phyloP scores from a whole-genome alignment of 1,284 basidiomycete genomes.

The Cryptococcus hybrid region DNA sequence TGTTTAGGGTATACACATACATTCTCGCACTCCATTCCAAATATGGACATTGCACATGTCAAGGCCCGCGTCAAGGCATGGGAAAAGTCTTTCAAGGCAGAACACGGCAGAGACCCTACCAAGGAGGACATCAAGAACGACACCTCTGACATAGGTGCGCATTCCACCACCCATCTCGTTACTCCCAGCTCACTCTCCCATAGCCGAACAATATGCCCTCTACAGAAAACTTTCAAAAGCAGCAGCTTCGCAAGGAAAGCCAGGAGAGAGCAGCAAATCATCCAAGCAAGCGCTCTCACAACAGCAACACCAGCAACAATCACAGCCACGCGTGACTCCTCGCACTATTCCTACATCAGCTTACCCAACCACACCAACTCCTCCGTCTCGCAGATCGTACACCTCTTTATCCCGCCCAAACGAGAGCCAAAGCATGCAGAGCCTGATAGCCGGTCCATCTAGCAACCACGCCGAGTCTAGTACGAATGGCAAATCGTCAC shows the following conservation, averaged over 20 bases:
- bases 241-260: conserved; percentile 6
- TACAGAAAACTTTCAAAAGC: conserved; percentile 73
- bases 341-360: conserved; percentile 14
- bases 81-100: conserved; percentile 69
- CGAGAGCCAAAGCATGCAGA: too few species aligned
- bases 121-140: conserved; percentile 73
- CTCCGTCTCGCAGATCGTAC: conserved; percentile 18
- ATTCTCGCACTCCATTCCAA: not conserved
- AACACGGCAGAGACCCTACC: conserved; percentile 63
- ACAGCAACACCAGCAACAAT: not conserved
- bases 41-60: conserved; percentile 52
- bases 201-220: conserved; percentile 75
- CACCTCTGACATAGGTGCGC: conserved; percentile 63
- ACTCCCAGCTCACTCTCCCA: conserved; percentile 52
- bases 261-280: conserved; percentile 2
- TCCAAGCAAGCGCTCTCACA: not conserved
- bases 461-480: too few species aligned
- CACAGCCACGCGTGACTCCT: conserved; percentile 18
- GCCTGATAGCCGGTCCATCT: too few species aligned
- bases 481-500: too few species aligned
- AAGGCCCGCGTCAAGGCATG: conserved; percentile 76
- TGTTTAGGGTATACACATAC: too few species aligned
- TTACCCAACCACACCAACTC: conserved; percentile 37
- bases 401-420: too few species aligned
- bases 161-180: conserved; percentile 60